Conservation (phyloP, 306 rosid species). For the Rosa rugosa region DNA sequence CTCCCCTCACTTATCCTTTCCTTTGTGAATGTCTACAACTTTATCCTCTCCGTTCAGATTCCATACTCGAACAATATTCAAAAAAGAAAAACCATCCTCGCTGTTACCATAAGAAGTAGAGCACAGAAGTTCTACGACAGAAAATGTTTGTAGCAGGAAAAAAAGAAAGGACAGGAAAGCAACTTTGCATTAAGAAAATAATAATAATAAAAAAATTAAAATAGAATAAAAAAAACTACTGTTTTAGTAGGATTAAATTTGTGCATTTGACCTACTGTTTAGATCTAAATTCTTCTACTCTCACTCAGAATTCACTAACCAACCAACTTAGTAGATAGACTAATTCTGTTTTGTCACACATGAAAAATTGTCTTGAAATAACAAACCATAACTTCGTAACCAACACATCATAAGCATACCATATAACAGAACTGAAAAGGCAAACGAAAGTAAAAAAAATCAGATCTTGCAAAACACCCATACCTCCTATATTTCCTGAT, state of each 20-base stretch:
- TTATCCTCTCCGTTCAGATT: background rate
- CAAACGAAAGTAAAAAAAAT: background rate
- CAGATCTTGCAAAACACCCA: background rate
- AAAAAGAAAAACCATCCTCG: background rate
- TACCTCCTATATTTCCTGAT: conserved; percentile 59
- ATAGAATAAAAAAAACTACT: background rate
- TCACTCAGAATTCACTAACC: background rate
- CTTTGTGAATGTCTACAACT: background rate
- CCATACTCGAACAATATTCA: background rate
- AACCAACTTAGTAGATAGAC: background rate
- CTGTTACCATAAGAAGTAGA: background rate
- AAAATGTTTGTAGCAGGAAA: too few species aligned
- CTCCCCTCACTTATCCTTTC: background rate
- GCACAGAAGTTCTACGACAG: background rate
- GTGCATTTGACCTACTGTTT: background rate
- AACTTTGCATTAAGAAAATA: too few species aligned
- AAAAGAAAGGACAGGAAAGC: too few species aligned
- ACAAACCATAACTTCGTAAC: background rate
- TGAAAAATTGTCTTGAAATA: background rate
- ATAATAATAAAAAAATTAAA: too few species aligned
- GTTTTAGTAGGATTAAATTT: background rate
- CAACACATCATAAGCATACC: background rate
- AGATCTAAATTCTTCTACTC: background rate
- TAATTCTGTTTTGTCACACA: background rate
- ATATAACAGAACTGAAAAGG: background rate